Evolutionary conservation across 2,329 filamentous ascomycete species (phyloP).

Genomic region (Claviceps sp.): DNA sequence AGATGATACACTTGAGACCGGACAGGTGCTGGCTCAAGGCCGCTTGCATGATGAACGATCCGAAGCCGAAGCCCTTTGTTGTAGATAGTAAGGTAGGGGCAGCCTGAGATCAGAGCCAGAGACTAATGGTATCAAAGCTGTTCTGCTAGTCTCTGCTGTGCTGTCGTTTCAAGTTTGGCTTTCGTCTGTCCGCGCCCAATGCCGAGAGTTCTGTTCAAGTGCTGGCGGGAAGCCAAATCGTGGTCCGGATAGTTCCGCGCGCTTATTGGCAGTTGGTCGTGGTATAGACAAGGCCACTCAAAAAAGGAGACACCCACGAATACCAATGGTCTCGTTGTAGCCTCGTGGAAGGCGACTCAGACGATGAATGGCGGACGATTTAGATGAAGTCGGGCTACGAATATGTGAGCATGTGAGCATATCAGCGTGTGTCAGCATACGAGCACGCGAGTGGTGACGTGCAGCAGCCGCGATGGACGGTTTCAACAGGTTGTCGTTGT

Average conservation of each 20-base stretch:
- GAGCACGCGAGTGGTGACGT: neutral
- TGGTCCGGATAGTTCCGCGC: neutral
- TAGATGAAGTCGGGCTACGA: neutral
- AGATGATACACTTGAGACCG: conserved; percentile 21
- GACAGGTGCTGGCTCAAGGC: conserved; percentile 23
- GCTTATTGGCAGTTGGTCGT: neutral
- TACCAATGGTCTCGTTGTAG: neutral
- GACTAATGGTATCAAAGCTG: neutral
- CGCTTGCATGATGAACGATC: conserved; percentile 24
- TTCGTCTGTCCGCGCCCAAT: neutral
- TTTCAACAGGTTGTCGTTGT: conserved; percentile 1
- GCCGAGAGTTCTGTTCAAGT: neutral
- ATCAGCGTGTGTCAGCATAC: neutral
- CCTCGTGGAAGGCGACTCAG: neutral
- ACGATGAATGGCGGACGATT: neutral
- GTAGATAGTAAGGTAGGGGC: conserved; percentile 3
- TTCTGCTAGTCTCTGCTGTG: neutral
- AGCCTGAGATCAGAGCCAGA: neutral
- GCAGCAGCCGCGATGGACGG: conserved; percentile 1
- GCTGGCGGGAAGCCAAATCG: neutral
- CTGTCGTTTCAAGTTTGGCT: neutral
- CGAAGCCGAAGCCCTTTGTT: conserved; percentile 7
- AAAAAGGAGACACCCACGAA: neutral
- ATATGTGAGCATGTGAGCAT: too few species aligned
- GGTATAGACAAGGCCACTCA: neutral